Evolutionary conservation across 768 basidiomycete species (phyloP), one percentile per base, ranked within the genome.

Genomic region (Termitomyces sp.): DNA sequence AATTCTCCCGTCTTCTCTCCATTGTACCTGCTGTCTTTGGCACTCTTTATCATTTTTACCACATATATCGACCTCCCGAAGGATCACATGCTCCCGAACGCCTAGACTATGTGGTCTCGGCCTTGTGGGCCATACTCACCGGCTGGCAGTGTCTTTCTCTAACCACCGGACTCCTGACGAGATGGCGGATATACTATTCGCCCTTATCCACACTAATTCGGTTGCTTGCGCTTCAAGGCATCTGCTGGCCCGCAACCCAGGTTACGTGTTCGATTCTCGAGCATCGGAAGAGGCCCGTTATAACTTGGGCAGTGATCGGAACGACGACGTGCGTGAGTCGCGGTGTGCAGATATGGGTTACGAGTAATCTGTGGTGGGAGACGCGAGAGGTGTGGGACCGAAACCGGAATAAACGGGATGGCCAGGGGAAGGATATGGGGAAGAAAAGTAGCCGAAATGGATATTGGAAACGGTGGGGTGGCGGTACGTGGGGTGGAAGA

Each of bases 171-270:
- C 86, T 98, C 0, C 83, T 96, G 31, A 85, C 85, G 36, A 87
- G 96, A 51, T 98, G 96, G 96, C 82, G 88, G 25, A 81, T 91
- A 0, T 96, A 97, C 76, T 98, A 98, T 71, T 83, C 92, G 0
- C 88, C 93, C 0, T 78, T 92, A 32, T 84, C 96, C 4, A 93
- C 95, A 1, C 84, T 98, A 63, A 91, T 97, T 68, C 89, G 96
- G 15, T 86, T 98, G 4, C 81, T 98, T 59, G 96, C 93, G 0
- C 79, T 98, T 0, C 96, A 98, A 71, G 92, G 92, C 17, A 95
- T 98, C 61, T 98, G 96, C 75, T 98, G 95, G 95, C 93, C 94
- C 2, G 88, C 92, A 4, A 97, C 95, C 5, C 91, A 93, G 65
- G 73, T 93, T 43, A 96, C 93, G 1, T 85, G 96, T 37, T 83